Conservation (phyloP, 768 basidiomycete species). For the Mycena pura region DNA sequence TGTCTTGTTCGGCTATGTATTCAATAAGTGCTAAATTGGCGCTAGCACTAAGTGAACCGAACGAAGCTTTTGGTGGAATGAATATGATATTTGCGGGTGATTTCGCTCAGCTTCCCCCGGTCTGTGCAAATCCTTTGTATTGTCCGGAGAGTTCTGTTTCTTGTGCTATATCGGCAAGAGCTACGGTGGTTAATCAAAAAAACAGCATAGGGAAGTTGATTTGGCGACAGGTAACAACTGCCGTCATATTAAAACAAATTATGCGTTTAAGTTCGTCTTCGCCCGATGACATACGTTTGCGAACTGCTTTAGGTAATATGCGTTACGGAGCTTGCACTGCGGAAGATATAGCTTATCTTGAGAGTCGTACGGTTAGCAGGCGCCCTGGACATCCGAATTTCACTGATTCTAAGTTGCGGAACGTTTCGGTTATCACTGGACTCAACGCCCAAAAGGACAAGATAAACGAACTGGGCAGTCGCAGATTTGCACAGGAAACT, state of each 20-base stretch:
- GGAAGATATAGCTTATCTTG: too few species aligned
- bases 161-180: neutral
- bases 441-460: too few species aligned
- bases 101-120: constrained; percentile 34
- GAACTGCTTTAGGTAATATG: too few species aligned
- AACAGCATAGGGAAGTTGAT: constrained; percentile 28
- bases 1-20: constrained; percentile 22
- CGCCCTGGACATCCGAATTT: too few species aligned
- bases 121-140: neutral
- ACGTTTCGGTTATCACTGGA: too few species aligned
- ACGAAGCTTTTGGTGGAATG: constrained; percentile 32
- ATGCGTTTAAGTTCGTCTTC: constrained; percentile 38
- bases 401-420: too few species aligned
- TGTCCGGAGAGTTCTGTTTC: constrained; percentile 18
- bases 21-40: constrained; percentile 18
- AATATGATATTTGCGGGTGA: constrained; percentile 35
- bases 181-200: constrained; percentile 9
- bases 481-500: too few species aligned
- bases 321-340: too few species aligned
- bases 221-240: constrained; percentile 32
- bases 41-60: neutral
- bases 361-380: too few species aligned
- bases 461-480: too few species aligned
- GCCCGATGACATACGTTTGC: too few species aligned
- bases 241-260: constrained; percentile 31